Base-by-base conservation (phyloP, 163 green algal genomes). In the Chlorella variabilis region DNA sequence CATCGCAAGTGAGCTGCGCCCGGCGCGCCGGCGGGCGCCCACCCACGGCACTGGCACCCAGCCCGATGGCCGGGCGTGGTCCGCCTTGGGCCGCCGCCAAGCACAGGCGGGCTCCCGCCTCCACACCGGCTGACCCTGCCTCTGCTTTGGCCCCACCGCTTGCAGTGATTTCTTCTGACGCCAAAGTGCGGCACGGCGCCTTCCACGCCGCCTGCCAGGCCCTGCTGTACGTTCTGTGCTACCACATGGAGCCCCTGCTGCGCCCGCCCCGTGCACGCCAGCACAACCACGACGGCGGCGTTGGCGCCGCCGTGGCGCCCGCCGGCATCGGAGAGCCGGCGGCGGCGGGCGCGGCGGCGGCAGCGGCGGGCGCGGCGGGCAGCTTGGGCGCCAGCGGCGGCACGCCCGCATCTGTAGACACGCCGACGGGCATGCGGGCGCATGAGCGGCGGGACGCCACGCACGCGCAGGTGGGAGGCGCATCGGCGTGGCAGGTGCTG, bases 181-280 rank as follows among this genome's bases (percentile, higher is more conserved):
- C 76, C 42, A 36, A 48, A 8, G 78, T 59, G 59, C 66, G 68
- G 27, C 81, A 89, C 56, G 75, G 73, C 13, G 69, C 81, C 18
- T 95, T 97, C 48, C 96, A 94, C 73, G 93, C 93, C 1, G 83
- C 88, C 29, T 89, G 79, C 58, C 93, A 98, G 88, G 94, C 91
- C 4, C 75, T 97, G 61, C 85, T 98, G 67, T 98, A 98, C 80
- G 87, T 95, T 39, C 85, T 98, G 61, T 98, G 95, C 89, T 98
- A 97, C 85, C 94, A 95, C 73, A 87, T 98, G 85, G 80, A 94
- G 69, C 78, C 85, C 15, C 84, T 98, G 48, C 58, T 96, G 68
- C 38, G 79, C 48, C 75, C 48, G 13, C n/a, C 33, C 18, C 27
- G 17, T 45, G 29, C 34, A 9, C 62, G 34, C 27, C 61, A 51